These are phyloP conservation scores for Globisporangium camurandrum DNA, from an alignment of 352 stramenopile genomes.

Conservation along the genomic window DNA sequence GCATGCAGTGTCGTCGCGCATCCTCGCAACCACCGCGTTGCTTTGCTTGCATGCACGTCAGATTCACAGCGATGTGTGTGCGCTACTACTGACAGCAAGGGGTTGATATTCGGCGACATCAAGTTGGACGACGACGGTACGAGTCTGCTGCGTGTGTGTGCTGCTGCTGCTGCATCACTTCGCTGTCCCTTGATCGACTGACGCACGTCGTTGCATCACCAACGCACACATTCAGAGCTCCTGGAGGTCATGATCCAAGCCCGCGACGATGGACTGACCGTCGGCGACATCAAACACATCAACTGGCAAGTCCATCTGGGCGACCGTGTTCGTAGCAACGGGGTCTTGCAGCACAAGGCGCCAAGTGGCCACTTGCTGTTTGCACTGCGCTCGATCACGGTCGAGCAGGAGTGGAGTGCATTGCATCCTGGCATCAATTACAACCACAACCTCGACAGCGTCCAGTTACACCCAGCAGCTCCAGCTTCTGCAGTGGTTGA, in stretches of 20 bases:
- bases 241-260: slow-evolving; percentile 82
- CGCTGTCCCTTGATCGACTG: background rate
- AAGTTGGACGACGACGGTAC: slow-evolving; percentile 53
- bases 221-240: slow-evolving; percentile 26
- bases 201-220: background rate
- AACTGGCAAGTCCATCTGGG: slow-evolving; percentile 80
- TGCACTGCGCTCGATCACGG: slow-evolving; percentile 28
- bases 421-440: slow-evolving; percentile 42
- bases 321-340: slow-evolving; percentile 40
- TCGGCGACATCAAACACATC: slow-evolving; percentile 57
- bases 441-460: slow-evolving; percentile 34
- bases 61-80: too few relatives aligned
- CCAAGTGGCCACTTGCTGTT: slow-evolving; percentile 49
- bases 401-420: slow-evolving; percentile 57
- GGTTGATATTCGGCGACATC: slow-evolving; percentile 77
- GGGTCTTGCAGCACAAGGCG: slow-evolving; percentile 36
- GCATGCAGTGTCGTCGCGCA: too few relatives aligned
- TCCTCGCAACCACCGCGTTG: too few relatives aligned
- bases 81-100: slow-evolving; percentile 41
- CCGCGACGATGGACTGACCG: slow-evolving; percentile 38
- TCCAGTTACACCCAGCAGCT: too few relatives aligned
- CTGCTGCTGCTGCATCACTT: background rate
- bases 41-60: too few relatives aligned
- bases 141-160: slow-evolving; percentile 12
- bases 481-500: background rate